A percentile compares a stretch with the other conserved stretches of the same genome.
These are phyloP conservation scores for Chamaenerion angustifolium DNA, from an alignment of 345 rosid genomes.

Conservation along the genomic window DNA sequence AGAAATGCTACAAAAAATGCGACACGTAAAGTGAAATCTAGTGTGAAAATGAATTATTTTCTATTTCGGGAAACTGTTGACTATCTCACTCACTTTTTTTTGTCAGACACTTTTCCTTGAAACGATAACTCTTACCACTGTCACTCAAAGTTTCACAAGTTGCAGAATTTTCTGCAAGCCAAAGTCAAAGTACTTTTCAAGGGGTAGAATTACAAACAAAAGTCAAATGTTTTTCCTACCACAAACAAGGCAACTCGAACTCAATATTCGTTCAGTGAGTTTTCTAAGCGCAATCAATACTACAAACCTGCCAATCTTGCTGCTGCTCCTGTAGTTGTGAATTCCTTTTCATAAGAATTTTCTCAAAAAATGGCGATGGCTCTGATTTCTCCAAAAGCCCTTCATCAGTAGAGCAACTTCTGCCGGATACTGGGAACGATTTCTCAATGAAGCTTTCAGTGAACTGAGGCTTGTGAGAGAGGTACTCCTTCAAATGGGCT, in stretches of 20 bases:
- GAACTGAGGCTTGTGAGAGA: conserved; percentile 34
- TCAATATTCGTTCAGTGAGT: too few species aligned
- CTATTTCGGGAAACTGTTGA: too few species aligned
- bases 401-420: conserved; percentile 48
- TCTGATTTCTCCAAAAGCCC: conserved; percentile 58
- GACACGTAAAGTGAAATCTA: too few species aligned
- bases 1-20: too few species aligned
- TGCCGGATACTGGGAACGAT: conserved; percentile 49
- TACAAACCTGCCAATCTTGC: conserved; percentile 57
- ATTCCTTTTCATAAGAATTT: conserved; percentile 40
- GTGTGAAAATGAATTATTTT: too few species aligned
- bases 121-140: neutral
- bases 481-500: conserved; percentile 48
- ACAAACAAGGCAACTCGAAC: conserved; percentile 1
- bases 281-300: too few species aligned
- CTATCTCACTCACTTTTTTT: too few species aligned
- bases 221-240: neutral
- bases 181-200: too few species aligned
- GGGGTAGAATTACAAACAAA: neutral
- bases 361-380: conserved; percentile 32
- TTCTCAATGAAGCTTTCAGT: conserved; percentile 18
- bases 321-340: conserved; percentile 54
- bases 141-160: neutral
- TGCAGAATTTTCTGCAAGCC: neutral
- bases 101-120: too few species aligned